Conservation (phyloP, 2,329 filamentous ascomycete genomes). For the Trichoderma endophyticum region DNA sequence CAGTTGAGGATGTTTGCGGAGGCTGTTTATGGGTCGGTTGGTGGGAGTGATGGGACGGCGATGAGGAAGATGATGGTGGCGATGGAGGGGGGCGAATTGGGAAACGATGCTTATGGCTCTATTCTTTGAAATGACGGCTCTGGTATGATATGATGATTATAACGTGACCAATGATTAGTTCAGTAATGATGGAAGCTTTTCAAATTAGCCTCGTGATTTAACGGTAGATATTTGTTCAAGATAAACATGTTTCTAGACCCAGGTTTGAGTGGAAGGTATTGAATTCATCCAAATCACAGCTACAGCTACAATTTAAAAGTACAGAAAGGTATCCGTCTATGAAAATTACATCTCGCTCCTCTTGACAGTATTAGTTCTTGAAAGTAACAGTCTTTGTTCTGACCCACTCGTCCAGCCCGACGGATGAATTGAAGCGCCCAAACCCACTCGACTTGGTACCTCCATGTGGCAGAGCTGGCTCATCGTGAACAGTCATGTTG, state of each 20-base stretch:
- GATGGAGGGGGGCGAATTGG: neutral
- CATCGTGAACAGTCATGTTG: constrained; percentile 63
- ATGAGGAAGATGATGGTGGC: neutral
- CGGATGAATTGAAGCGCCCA: constrained; percentile 55
- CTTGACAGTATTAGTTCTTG: constrained; percentile 29
- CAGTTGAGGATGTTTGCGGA: constrained; percentile 46
- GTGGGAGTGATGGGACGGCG: neutral
- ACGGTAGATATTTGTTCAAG: neutral
- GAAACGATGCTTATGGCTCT: neutral
- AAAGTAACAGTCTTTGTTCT: constrained; percentile 63
- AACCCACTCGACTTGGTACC: constrained; percentile 63
- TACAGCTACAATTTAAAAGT: neutral
- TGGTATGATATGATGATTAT: neutral
- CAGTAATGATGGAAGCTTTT: neutral
- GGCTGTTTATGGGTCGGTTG: neutral
- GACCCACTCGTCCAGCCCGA: constrained; percentile 60
- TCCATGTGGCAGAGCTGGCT: constrained; percentile 61
- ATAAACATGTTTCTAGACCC: no score
- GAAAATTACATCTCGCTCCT: neutral
- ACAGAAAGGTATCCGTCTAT: neutral
- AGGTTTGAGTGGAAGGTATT: neutral
- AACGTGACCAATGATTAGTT: neutral
- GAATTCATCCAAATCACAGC: neutral
- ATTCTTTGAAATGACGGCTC: neutral
- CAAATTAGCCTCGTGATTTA: neutral